Base-by-base conservation (phyloP, 1,139 yeast genomes). In the Candida pseudoviswanathii region DNA sequence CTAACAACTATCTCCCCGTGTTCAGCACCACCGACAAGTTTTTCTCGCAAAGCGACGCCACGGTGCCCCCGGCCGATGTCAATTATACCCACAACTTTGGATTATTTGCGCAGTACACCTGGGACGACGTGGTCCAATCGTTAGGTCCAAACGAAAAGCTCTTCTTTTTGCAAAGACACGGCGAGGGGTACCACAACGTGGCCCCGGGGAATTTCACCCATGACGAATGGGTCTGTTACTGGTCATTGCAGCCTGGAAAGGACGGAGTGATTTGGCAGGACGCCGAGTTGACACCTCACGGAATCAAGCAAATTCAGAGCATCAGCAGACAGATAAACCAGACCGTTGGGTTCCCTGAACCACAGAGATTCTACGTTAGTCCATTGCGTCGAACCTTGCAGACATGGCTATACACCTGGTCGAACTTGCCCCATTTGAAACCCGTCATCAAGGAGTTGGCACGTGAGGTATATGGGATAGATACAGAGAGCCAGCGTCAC, bases 151-250 rank as follows among this genome's bases (percentile, higher is more conserved):
- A 56, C 46, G 54, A 49, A 10, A 73, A 73, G 50, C 56, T 73
- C n/a, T 54, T 74, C 11, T 69, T 69, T 34, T 54, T 71, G 10
- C 77, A 71, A 42, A 64, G 79, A 53, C 79, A 74, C 50, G 77
- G 76, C 5, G 70, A 73, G 57, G 78, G 77, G 1, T 70, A 56
- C 53, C 78, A 74, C 51, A 74, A 74, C 49, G 61, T 65, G 24
- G 76, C 71, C 0, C 50, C 48, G n/a, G 11, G 38, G 9, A 22
- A 41, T n/a, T 46, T 43, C 21, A 24, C 37, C 1, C 66, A 59
- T 45, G 44, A 54, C 30, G 65, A 65, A 3, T 73, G 77, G 78
- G 48, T 46, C 5, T 73, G 78, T 52, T 60, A 61, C 46, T 71
- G 70, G 67, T 68, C 67, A 40, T 52, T 56, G 9, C 53, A 59